These are phyloP conservation scores for Trametes elegans DNA, from an alignment of 768 basidiomycete species.

Conservation along the genomic window DNA sequence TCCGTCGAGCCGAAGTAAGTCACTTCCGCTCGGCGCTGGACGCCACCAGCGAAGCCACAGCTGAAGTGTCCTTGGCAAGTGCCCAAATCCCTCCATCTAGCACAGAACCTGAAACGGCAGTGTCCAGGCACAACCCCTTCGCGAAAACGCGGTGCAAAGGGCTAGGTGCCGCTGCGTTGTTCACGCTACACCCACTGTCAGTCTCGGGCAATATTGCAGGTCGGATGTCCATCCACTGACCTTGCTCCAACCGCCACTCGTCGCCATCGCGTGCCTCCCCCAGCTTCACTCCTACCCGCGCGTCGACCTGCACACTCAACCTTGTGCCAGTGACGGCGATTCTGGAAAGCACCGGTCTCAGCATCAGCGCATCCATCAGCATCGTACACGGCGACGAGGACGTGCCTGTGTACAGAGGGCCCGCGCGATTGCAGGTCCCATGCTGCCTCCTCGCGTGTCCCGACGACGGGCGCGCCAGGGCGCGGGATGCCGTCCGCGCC, in stretches of 20 bases:
- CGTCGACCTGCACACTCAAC: slow-evolving; percentile 2
- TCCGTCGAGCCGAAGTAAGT: background rate
- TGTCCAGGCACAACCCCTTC: no score
- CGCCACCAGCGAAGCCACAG: background rate
- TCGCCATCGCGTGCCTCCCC: slow-evolving; percentile 5
- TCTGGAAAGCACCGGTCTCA: background rate
- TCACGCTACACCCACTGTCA: no score
- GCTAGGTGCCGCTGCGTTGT: background rate
- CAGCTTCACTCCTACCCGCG: background rate
- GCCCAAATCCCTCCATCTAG: background rate
- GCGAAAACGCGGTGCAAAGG: no score
- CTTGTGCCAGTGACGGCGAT: background rate
- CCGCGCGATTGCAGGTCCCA: slow-evolving; percentile 51
- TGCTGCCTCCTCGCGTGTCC: slow-evolving; percentile 33
- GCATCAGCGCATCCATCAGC: background rate
- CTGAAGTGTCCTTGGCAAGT: background rate
- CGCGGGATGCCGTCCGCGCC: slow-evolving; percentile 31
- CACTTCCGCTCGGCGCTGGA: background rate
- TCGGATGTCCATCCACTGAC: background rate
- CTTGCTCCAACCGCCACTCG: slow-evolving; percentile 17
- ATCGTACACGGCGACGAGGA: background rate
- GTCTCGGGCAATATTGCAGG: background rate
- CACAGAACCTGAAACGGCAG: no score
- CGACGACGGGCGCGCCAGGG: slow-evolving; percentile 35
- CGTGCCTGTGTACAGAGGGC: slow-evolving; percentile 42